phyloP scores from a whole-genome alignment of 1,284 basidiomycete genomes.

The Cutaneotrichosporon sp. region DNA sequence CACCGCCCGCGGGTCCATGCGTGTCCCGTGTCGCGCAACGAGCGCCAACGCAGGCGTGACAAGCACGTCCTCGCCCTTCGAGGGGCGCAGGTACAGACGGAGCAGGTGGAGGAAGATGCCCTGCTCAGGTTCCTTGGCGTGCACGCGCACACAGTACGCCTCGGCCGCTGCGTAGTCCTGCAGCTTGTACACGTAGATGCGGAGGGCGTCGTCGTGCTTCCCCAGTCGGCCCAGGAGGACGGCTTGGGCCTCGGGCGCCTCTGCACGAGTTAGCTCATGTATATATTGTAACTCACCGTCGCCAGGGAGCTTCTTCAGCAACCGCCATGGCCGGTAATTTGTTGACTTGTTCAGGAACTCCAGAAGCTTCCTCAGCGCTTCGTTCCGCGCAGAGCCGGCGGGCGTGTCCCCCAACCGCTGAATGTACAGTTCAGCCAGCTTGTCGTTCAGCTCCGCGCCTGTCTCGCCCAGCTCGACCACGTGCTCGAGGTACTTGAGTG shows the following conservation, averaged over 20 bases:
- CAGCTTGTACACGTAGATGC: conserved; percentile 83
- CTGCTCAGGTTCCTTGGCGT: conserved; percentile 57
- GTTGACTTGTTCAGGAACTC: conserved; percentile 68
- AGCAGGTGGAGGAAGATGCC: conserved; percentile 79
- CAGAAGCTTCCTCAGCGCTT: conserved; percentile 52
- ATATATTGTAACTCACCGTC: conserved; percentile 55
- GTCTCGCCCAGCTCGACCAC: conserved; percentile 73
- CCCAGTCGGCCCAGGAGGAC: conserved; percentile 83
- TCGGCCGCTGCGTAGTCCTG: conserved; percentile 80
- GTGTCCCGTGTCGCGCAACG: conserved; percentile 73
- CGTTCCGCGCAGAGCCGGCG: conserved; percentile 53
- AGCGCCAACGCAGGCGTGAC: conserved; percentile 75
- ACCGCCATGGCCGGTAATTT: conserved; percentile 69
- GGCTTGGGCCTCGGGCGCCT: conserved; percentile 81
- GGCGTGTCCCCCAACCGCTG: conserved; percentile 2
- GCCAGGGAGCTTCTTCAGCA: conserved; percentile 69
- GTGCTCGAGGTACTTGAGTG: conserved; percentile 78
- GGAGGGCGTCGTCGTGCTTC: conserved; percentile 85
- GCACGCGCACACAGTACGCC: conserved; percentile 82
- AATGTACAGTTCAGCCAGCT: conserved; percentile 79
- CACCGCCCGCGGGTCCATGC: conserved; percentile 72
- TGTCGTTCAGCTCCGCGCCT: conserved; percentile 70
- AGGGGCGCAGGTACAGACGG: conserved; percentile 69
- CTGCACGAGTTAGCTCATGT: conserved; percentile 45
- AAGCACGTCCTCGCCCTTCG: conserved; percentile 39